These are phyloP conservation scores for Kodamaea plutei DNA, from an alignment of 1,139 yeast species.

Conservation along the genomic window DNA sequence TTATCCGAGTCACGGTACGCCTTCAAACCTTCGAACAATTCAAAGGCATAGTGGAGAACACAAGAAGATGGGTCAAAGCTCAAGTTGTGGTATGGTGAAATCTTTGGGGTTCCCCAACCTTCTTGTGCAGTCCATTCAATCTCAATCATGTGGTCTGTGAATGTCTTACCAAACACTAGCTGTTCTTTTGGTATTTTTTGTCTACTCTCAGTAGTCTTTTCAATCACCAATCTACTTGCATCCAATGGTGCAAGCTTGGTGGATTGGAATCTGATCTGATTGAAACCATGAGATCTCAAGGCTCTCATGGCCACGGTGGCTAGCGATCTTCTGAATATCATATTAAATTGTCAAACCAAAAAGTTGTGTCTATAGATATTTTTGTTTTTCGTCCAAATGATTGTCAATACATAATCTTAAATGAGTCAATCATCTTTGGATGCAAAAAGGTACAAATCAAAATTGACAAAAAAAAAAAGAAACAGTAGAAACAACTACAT, in stretches of 20 bases:
- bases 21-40: conserved; percentile 28
- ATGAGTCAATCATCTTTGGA: too few species aligned
- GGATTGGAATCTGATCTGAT: conserved; percentile 9
- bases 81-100: conserved; percentile 36
- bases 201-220: conserved; percentile 59
- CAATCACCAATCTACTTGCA: conserved; percentile 62
- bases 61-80: conserved; percentile 24
- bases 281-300: background rate
- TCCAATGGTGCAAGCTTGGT: conserved; percentile 47
- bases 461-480: too few species aligned
- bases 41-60: conserved; percentile 28
- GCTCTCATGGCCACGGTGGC: conserved; percentile 4
- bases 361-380: too few species aligned
- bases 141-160: conserved; percentile 55
- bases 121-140: conserved; percentile 30
- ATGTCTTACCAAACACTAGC: conserved; percentile 80
- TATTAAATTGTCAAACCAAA: conserved; percentile 3
- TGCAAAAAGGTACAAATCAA: too few species aligned
- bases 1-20: conserved; percentile 28
- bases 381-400: too few species aligned
- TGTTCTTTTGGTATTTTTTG: conserved; percentile 65
- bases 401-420: too few species aligned
- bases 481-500: too few species aligned
- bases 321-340: conserved; percentile 8
- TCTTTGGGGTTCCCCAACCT: conserved; percentile 38